Evolutionary conservation across 2,329 filamentous ascomycete species (phyloP).

Genomic region (Xylaria multiplex): DNA sequence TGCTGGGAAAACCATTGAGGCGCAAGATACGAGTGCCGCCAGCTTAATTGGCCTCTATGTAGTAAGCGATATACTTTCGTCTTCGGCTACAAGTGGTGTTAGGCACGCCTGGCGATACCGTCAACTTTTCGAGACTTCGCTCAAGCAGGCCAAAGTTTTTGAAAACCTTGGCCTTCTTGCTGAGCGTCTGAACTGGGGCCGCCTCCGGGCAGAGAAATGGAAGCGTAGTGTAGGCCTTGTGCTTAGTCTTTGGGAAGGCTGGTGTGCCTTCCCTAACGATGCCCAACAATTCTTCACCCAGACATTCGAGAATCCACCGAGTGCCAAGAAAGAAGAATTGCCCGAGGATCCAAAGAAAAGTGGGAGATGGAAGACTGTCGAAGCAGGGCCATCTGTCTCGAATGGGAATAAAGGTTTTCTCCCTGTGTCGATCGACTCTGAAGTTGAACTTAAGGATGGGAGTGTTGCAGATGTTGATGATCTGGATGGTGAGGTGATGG

Average conservation of each 20-base stretch:
- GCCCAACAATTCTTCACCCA: conserved; percentile 76
- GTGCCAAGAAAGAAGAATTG: conserved; percentile 54
- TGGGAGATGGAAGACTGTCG: conserved; percentile 63
- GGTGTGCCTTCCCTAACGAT: conserved; percentile 78
- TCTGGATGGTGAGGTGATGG: conserved; percentile 59
- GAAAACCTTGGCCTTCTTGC: conserved; percentile 79
- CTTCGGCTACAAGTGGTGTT: conserved; percentile 78
- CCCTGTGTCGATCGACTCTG: conserved; percentile 39
- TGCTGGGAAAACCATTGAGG: conserved; percentile 54
- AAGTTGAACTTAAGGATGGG: conserved; percentile 50
- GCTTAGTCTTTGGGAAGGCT: conserved; percentile 75
- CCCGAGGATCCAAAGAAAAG: conserved; percentile 51
- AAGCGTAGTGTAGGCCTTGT: conserved; percentile 77
- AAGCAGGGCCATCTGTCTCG: conserved; percentile 50
- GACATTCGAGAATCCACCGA: conserved; percentile 77
- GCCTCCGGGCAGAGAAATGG: conserved; percentile 85
- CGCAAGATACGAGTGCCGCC: conserved; percentile 72
- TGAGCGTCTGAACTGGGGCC: conserved; percentile 79
- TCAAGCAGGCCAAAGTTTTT: conserved; percentile 75
- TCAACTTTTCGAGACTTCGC: conserved; percentile 78
- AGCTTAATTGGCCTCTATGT: conserved; percentile 85
- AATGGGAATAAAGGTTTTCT: conserved; percentile 45
- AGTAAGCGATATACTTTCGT: conserved; percentile 79
- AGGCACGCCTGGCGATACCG: conserved; percentile 89
- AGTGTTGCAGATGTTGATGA: conserved; percentile 53